Conservation (phyloP, 2,329 filamentous ascomycete species). For the Colletotrichum gloeosporioides region DNA sequence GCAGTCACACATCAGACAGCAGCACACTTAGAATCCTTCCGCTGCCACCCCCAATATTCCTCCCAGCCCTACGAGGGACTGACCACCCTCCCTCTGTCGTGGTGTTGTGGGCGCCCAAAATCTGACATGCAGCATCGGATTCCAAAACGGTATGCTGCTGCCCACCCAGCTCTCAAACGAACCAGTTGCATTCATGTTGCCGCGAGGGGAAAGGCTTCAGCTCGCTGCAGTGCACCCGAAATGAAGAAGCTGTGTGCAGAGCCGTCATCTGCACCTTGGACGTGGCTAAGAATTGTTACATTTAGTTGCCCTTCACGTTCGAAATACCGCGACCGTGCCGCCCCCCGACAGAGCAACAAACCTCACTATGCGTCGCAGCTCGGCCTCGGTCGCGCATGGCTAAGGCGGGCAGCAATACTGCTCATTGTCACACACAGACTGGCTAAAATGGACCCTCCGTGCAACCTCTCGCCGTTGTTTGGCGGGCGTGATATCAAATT, state of each 20-base stretch:
- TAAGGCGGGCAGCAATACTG: background rate
- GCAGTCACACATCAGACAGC: background rate
- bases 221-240: background rate
- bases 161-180: slow-evolving; percentile 6
- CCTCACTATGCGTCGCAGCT: background rate
- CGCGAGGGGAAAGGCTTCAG: background rate
- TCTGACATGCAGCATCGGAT: slow-evolving; percentile 20
- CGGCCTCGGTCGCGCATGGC: background rate
- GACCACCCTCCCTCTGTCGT: background rate
- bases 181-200: background rate
- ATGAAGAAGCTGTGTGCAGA: background rate
- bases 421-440: background rate
- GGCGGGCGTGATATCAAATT: background rate
- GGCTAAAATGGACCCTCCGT: background rate
- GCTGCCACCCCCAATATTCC: slow-evolving; percentile 16
- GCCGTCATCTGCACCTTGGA: slow-evolving; percentile 10
- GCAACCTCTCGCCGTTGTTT: background rate
- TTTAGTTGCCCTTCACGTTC: background rate
- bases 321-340: background rate
- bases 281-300: slow-evolving; percentile 6
- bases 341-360: background rate
- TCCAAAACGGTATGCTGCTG: slow-evolving; percentile 11
- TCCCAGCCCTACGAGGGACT: slow-evolving; percentile 20
- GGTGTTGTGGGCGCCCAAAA: slow-evolving; percentile 1
- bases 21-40: slow-evolving; percentile 19